Evolutionary conservation across 148 eudicot genomes (phyloP), one percentile per base, ranked within the genome.

Genomic region (Chenopodium quinoa): DNA sequence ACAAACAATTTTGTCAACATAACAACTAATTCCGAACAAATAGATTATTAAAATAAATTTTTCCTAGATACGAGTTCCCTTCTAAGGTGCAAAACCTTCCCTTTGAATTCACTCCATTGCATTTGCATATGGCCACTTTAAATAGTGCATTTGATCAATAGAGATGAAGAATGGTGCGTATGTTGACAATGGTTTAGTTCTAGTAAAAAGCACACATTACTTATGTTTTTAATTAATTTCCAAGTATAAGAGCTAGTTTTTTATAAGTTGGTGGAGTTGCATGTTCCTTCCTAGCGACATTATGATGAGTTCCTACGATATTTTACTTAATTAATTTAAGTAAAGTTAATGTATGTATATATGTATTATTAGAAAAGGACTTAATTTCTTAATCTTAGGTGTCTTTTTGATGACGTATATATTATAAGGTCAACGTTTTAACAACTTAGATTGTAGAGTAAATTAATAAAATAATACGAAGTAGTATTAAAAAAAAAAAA

Each of bases 271-370:
- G 60, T 73, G 60, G 58, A 73, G 4, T 50, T 68, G 23, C 17
- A 46, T 78, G 40, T 31, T 47, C 80, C 80, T 66, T 78, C 27
- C 17, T 47, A 78, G 44, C 73, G 47, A 40, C 50, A 78, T 48
- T 23, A 23, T 73, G 60, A 73, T 73, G 76, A 54, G 34, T 56
- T 65, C n/a, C 46, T 32, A 76, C 27, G 8, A 58, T 19, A 67
- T 76, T 76, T 25, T 54, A 54, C 60, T 54, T 54, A 3, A 37
- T 37, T 37, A 37, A 0, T 27, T 27, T 27, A 27, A 27, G 60
- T 4, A 16, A 16, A 54, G 22, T 16, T 54, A 54, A 16, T 54
- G 44, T 37, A 0, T 37, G 44, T 37, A 37, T 27, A 50, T 12
- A 50, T 54, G 6, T 54, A 13, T 54, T 13, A 54, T 54, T 54